These are phyloP conservation scores for Hypoxylon subgilvum DNA, from an alignment of 495 filamentous ascomycete genomes.

Conservation along the genomic window DNA sequence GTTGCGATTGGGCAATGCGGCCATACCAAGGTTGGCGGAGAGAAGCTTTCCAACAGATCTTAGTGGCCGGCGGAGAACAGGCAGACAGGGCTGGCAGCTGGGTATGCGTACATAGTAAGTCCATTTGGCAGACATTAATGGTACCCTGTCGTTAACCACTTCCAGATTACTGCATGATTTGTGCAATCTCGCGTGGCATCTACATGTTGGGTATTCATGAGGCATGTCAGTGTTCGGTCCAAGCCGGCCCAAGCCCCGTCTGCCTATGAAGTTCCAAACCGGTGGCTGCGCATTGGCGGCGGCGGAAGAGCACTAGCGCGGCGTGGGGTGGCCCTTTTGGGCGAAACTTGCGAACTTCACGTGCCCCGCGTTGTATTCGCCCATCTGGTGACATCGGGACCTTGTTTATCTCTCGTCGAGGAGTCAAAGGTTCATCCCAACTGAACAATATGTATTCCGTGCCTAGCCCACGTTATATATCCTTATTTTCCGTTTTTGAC, in stretches of 20 bases:
- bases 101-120: no score
- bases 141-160: conserved; percentile 2
- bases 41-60: conserved; percentile 24
- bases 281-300: conserved; percentile 18
- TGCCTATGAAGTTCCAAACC: no score
- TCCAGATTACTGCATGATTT: conserved; percentile 20
- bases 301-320: conserved; percentile 11
- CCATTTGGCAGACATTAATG: neutral
- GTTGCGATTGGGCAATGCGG: conserved; percentile 32
- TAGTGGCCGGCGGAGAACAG: neutral
- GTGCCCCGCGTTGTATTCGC: no score
- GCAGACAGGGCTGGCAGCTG: no score
- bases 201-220: no score
- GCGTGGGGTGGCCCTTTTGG: conserved; percentile 20
- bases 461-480: no score
- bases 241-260: no score
- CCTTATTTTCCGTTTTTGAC: no score
- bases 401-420: no score
- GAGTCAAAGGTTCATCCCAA: conserved; percentile 7
- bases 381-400: no score
- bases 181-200: no score
- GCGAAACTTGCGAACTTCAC: conserved; percentile 30
- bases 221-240: conserved; percentile 15
- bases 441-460: no score
- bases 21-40: conserved; percentile 13